Base-by-base conservation (phyloP, 805 yeast species). In the Torulaspora maleeae region DNA sequence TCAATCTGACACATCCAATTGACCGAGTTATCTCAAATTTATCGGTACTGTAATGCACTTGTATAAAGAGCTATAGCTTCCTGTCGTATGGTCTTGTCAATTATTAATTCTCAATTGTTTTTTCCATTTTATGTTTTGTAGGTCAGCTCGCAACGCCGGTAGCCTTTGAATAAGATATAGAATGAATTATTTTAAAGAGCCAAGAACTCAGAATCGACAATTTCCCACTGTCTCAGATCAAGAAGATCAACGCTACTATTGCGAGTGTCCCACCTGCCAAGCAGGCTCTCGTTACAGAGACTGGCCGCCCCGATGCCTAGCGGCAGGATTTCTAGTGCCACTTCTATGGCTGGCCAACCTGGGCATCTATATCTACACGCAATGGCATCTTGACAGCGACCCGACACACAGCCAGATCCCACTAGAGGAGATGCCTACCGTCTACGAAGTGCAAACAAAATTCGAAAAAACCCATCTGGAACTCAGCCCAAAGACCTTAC, bases 391-490 rank as follows among this genome's bases (percentile, higher is more conserved):
- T 12, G 49, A 54, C 34, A 59, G 58, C 44, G 59, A 55, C 43
- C 51, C 59, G 15, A 41, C 43, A 13, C 60, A 56, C 40, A 45
- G 52, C 28, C 48, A 41, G 33, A 34, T 64, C 27, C 45, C 50
- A 5, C 50, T 52, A 19, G 55, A 54, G 29, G 63, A 61, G 27
- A 52, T 55, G 24, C 69, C 67, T 12, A 62, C 65, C 29, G 40
- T 48, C 25, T 59, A 51, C 44, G 63, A 62, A 44, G 48, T 51
- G 27, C 50, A 54, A 24, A 11, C 34, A 20, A 15, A 27, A 8
- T 19, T 27, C 9, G 38, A 50, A 28, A 47, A 52, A 5, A 35
- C 46, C n/a, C 36, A 38, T 16, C 12, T 48, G n/a, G 17, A 29
- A 12, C 25, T 48, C 3, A 41, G 32, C 34, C 22, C 35, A 9